Conservation (phyloP, 1,284 basidiomycete genomes). For the Xerocomus amazonicus region DNA sequence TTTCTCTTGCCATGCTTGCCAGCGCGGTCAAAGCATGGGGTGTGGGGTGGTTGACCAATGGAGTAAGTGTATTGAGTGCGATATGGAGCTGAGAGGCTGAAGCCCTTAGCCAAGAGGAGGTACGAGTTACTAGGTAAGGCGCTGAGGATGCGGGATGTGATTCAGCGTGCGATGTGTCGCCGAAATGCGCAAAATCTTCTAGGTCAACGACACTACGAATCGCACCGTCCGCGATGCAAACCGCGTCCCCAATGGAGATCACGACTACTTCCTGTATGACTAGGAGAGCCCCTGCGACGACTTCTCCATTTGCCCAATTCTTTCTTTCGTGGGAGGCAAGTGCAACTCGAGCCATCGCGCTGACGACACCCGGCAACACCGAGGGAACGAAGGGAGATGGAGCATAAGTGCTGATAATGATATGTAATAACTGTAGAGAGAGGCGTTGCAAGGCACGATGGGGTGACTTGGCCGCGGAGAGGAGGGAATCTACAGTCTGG, state of each 20-base stretch:
- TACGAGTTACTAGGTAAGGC: slow-evolving; percentile 48
- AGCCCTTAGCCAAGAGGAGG: slow-evolving; percentile 56
- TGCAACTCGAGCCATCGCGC: slow-evolving; percentile 66
- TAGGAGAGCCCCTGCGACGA: slow-evolving; percentile 56
- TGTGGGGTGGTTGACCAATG: slow-evolving; percentile 63
- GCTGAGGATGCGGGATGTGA: slow-evolving; percentile 15
- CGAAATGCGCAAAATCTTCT: slow-evolving; percentile 51
- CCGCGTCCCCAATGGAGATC: slow-evolving; percentile 58
- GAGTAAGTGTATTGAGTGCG: slow-evolving; percentile 58
- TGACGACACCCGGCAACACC: slow-evolving; percentile 79
- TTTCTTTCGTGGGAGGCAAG: slow-evolving; percentile 51
- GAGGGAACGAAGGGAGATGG: slow-evolving; percentile 62
- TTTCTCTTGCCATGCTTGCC: slow-evolving; percentile 47
- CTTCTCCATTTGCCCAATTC: slow-evolving; percentile 62
- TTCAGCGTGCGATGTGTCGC: slow-evolving; percentile 16
- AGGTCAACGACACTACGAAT: slow-evolving; percentile 53
- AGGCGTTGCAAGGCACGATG: slow-evolving; percentile 59
- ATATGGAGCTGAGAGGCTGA: slow-evolving; percentile 70
- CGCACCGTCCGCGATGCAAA: slow-evolving; percentile 61
- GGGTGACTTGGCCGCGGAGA: slow-evolving; percentile 53
- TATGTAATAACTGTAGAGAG: slow-evolving; percentile 58
- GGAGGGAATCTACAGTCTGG: slow-evolving; percentile 72
- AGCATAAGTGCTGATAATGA: slow-evolving; percentile 61
- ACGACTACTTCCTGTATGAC: slow-evolving; percentile 57
- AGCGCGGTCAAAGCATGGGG: slow-evolving; percentile 58